Base-by-base conservation (phyloP, 805 yeast species). In the Candida xiaguanensis region DNA sequence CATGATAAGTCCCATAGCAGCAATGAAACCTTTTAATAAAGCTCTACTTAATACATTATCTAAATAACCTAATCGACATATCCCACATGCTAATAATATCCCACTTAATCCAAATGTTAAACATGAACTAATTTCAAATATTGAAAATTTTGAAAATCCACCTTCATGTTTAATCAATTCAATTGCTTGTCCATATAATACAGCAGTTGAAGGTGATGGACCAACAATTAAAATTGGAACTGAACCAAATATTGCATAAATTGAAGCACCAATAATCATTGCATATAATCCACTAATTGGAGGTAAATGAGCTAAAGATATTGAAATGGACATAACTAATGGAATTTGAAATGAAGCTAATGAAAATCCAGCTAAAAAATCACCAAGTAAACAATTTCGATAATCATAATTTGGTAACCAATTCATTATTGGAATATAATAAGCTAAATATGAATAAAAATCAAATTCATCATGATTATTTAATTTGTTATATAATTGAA, bases 181-280 rank as follows among this genome's bases (percentile, higher is more conserved):
- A 8, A 86, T 77, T 0, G 83, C 78, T 50, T 84, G 91, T 1
- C 96, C 96, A 18, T 85, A 80, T 11, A 89, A 79, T 50, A 90
- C 67, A 0, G 95, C 85, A 7, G 87, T 79, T 0, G 95, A 90
- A 14, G 91, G 90, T 58, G 89, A 95, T 1, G 96, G 96, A 0
- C 96, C 96, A 14, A 89, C 95, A 28, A 88, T 80, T 83, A 89
- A 78, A 43, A 82, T 82, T 0, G 96, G 96, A 1, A 88, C 95
- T 0, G 93, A 77, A 0, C 96, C 96, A 43, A 88, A 69, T 3
- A 88, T 44, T 5, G 87, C 72, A 55, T 89, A 89, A 6, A 85
- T 63, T n/a, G 83, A 62, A 0, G 96, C 95, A 0, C 93, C 87
- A 3, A 85, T 67, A 1, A 86, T 80, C 34, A 88, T 70, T 0